A percentile compares a stretch with the other conserved stretches of the same genome.
Evolutionary conservation across 2,329 filamentous ascomycete species (phyloP).

Genomic region (Colletotrichum nymphaeae): DNA sequence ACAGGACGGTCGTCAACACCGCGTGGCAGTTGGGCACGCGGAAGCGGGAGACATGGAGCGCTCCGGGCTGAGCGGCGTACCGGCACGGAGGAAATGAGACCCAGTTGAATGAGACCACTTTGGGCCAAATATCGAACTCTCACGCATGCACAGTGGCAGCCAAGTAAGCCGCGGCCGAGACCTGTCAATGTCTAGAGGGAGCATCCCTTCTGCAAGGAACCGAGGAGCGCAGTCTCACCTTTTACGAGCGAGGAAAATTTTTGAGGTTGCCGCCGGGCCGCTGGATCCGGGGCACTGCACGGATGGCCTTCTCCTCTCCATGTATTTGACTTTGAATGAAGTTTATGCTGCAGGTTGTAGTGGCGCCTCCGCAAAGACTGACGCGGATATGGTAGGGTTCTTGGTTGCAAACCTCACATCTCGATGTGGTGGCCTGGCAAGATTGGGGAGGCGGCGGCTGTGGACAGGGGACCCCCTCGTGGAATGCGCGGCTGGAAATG

Average conservation of each 20-base stretch:
- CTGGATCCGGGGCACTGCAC: slow-evolving; percentile 12
- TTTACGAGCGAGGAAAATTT: background rate
- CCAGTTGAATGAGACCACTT: slow-evolving; percentile 18
- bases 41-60: background rate
- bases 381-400: slow-evolving; percentile 14
- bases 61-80: slow-evolving; percentile 8
- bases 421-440: background rate
- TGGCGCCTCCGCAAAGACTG: background rate
- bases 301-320: background rate
- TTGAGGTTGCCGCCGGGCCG: slow-evolving; percentile 11
- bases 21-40: slow-evolving; percentile 3
- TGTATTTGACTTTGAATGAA: slow-evolving; percentile 18
- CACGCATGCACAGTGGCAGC: background rate
- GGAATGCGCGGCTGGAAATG: slow-evolving; percentile 15
- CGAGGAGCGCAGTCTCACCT: background rate
- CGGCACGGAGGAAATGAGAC: slow-evolving; percentile 22
- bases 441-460: slow-evolving; percentile 14
- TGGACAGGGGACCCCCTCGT: slow-evolving; percentile 16
- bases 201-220: slow-evolving; percentile 12
- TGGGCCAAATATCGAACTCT: background rate
- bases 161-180: background rate
- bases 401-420: slow-evolving; percentile 14
- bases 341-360: slow-evolving; percentile 9
- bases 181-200: slow-evolving; percentile 25
- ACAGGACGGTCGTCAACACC: background rate